Conservation (phyloP, 345 rosid genomes). For the Arabidopsis thaliana region TAIR10.1 NC_003076.8:15754001-15754500, state of each 20-base stretch:
- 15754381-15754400: background rate
- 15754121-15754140: background rate
- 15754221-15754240: slow-evolving; percentile 16
- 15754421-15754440: slow-evolving; percentile 35
- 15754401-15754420: background rate
- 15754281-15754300: slow-evolving; percentile 23
- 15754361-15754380: background rate
- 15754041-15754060: slow-evolving; percentile 85
- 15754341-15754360: background rate
- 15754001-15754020: slow-evolving; percentile 96
- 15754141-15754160: slow-evolving; percentile 18
- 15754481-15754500: slow-evolving; percentile 26
- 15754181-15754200: slow-evolving; percentile 27
- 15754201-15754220: slow-evolving; percentile 14
- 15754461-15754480: background rate
- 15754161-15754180: slow-evolving; percentile 5
- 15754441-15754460: slow-evolving; percentile 18
- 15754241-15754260: slow-evolving; percentile 3
- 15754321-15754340: background rate
- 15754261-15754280: slow-evolving; percentile 12
- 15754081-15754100: background rate
- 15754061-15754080: slow-evolving; percentile 46
- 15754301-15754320: slow-evolving; percentile 30
- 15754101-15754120: background rate
- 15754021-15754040: slow-evolving; percentile 91